Percentiles rank a stretch among this genome's conserved stretches.
These are phyloP conservation scores for Carex arenaria DNA, from an alignment of 202 grass and related monocot species.

Conservation along the genomic window DNA sequence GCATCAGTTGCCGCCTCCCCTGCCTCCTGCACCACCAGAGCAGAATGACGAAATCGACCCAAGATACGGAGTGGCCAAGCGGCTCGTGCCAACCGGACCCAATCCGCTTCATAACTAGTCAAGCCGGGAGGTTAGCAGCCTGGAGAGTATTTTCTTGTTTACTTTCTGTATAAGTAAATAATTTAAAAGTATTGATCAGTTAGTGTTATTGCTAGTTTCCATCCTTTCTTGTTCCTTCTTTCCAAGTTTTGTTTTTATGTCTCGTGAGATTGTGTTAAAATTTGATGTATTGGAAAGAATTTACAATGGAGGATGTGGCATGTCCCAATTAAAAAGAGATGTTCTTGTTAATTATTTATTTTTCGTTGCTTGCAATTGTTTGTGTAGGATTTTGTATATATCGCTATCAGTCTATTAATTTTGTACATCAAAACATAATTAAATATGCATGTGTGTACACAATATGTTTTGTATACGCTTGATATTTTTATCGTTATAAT, in stretches of 20 bases:
- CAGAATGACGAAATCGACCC: conserved; percentile 46
- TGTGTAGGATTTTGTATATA: conserved; percentile 10
- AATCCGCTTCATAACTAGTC: conserved; percentile 89
- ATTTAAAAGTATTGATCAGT: background rate
- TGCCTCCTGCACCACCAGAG: conserved; percentile 39
- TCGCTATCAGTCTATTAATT: background rate
- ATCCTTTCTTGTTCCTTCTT: conserved; percentile 93
- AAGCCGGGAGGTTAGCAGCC: background rate
- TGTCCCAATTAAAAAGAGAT: conserved; percentile 35
- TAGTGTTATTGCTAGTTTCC: conserved; percentile 22
- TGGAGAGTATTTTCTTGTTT: conserved; percentile 38
- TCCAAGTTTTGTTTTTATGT: conserved; percentile 31
- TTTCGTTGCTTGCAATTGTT: background rate
- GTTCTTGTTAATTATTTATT: conserved; percentile 21
- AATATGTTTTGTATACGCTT: conserved; percentile 5
- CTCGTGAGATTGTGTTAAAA: background rate
- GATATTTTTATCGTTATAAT: background rate
- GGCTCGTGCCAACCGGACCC: conserved; percentile 75
- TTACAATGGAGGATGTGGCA: conserved; percentile 73
- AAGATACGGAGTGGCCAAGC: conserved; percentile 68
- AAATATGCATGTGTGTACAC: conserved; percentile 6
- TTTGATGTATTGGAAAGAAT: conserved; percentile 44
- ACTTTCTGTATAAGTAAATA: background rate
- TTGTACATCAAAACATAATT: background rate
- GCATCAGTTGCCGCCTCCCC: background rate